Evolutionary conservation across 2,329 filamentous ascomycete genomes (phyloP).

Genomic region (Aspergillus neotritici): DNA sequence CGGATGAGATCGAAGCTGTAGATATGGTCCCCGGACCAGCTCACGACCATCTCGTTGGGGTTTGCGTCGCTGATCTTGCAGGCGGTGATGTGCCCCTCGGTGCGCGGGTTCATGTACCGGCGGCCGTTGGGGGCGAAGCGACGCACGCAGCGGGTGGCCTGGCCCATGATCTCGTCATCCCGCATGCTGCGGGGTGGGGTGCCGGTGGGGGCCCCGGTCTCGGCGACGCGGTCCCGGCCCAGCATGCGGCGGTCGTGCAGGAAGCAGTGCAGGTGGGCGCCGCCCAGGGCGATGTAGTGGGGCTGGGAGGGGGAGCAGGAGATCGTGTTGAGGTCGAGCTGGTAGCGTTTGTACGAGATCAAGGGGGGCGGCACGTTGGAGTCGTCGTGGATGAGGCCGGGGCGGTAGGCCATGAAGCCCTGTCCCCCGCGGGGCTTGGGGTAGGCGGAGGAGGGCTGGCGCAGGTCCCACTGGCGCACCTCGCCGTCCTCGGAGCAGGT

Average conservation of each 20-base stretch:
- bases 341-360: slow-evolving; percentile 60
- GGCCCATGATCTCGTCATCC: slow-evolving; percentile 51
- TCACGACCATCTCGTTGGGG: slow-evolving; percentile 62
- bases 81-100: slow-evolving; percentile 62
- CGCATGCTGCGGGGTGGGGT: slow-evolving; percentile 39
- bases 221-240: slow-evolving; percentile 52
- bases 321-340: slow-evolving; percentile 61
- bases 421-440: slow-evolving; percentile 46
- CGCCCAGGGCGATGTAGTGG: slow-evolving; percentile 64
- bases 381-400: slow-evolving; percentile 39
- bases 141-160: slow-evolving; percentile 60
- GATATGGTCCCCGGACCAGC: slow-evolving; percentile 63
- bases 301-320: slow-evolving; percentile 63
- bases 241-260: slow-evolving; percentile 64
- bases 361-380: slow-evolving; percentile 56
- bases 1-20: slow-evolving; percentile 61
- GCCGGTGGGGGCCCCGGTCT: slow-evolving; percentile 45
- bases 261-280: slow-evolving; percentile 64
- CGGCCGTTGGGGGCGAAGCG: slow-evolving; percentile 61
- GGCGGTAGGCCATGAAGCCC: slow-evolving; percentile 39
- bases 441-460: slow-evolving; percentile 60
- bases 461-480: slow-evolving; percentile 62
- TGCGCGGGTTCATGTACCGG: slow-evolving; percentile 39
- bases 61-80: slow-evolving; percentile 66
- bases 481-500: slow-evolving; percentile 67